Base-by-base conservation (phyloP, 257 asterid genomes). In the Penstemon barbatus region DNA sequence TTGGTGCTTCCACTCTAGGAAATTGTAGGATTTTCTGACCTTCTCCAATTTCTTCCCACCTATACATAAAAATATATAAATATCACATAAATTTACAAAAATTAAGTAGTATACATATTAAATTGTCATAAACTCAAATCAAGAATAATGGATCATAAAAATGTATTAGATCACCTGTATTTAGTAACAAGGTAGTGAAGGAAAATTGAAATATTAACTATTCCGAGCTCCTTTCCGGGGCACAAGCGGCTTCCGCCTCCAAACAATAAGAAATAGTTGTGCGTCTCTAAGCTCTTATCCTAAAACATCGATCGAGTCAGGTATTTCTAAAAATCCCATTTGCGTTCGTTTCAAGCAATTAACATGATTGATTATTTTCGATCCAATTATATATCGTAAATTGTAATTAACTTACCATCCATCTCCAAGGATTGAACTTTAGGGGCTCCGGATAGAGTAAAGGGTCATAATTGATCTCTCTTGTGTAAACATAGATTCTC, bases 361-460 rank as follows among this genome's bases (percentile, higher is more conserved):
- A 25, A 25, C 33, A 25, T 25, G 33, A 25, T 25, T 25, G 1
- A 25, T 25, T 25, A 25, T 25, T 25, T 25, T 25, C 33, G 33
- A 25, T 25, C 33, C 33, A 25, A 25, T 25, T 25, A 25, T 25
- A 25, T 25, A 25, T 25, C 2, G 2, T 25, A 25, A 25, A 25
- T 25, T 25, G 33, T 25, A 25, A 60, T 50, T 66, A 66, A 77
- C 87, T 74, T 50, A 83, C 89, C 87, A 86, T 68, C 98, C 98
- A 92, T 86, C 96, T 89, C 94, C 92, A 82, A 9, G 98, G 98
- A 72, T 87, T 83, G n/a, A 92, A 92, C 65, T 68, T 73, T 0
- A 71, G 73, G 38, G 98, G 91, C 6, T 89, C 95, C 2, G 88
- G 85, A 66, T 89, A 87, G 7, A 87, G 76, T 3, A 54, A 8